phyloP scores from a whole-genome alignment of 345 rosid genomes.

The Corymbia maculata region DNA sequence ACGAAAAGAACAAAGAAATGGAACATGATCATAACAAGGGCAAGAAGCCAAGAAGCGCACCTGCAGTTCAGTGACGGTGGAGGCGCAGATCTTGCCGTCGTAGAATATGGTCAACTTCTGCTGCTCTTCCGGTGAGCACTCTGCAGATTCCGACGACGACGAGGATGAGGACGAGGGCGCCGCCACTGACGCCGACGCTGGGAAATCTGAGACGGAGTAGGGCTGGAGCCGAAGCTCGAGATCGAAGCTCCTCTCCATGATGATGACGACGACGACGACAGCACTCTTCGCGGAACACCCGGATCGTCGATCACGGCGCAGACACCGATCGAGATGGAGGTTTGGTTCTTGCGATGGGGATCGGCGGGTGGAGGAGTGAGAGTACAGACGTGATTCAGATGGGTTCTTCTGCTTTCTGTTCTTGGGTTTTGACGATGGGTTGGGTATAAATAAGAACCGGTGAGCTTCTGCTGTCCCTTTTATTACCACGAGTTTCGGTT shows the following conservation, averaged over 20 bases:
- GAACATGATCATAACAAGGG: neutral
- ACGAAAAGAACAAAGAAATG: neutral
- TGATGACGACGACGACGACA: neutral
- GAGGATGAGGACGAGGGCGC: neutral
- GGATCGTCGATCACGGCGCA: neutral
- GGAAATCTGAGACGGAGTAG: neutral
- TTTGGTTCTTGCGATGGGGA: neutral
- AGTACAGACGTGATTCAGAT: neutral
- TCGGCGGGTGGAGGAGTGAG: neutral
- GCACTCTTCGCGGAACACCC: neutral
- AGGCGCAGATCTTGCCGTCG: slow-evolving; percentile 9
- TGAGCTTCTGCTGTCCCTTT: neutral
- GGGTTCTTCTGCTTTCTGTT: neutral
- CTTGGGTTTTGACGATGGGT: neutral
- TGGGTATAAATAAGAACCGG: neutral
- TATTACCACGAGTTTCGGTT: neutral
- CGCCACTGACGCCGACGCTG: neutral
- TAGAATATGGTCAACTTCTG: slow-evolving; percentile 13
- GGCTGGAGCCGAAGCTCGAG: slow-evolving; percentile 2
- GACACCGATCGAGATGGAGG: neutral
- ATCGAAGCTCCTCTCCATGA: neutral
- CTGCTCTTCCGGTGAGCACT: neutral
- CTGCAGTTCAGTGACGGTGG: slow-evolving; percentile 9
- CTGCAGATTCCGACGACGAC: neutral
- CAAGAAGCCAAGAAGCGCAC: neutral